A percentile compares a stretch with the other conserved stretches of the same genome.
Evolutionary conservation across 2,329 filamentous ascomycete genomes (phyloP).

Genomic region (Plenodomus lindquistii): DNA sequence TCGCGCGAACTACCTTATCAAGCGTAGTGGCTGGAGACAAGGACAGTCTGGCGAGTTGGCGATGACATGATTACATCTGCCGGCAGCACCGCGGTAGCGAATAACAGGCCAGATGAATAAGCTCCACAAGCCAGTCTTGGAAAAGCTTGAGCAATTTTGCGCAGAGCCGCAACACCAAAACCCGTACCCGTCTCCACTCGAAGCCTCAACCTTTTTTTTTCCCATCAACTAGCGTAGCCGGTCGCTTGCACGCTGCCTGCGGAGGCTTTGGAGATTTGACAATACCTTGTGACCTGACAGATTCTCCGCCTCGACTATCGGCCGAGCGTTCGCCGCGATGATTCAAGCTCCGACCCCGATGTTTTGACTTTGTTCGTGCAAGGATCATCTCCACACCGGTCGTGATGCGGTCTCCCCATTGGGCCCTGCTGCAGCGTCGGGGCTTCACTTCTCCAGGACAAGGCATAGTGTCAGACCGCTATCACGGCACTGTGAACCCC

Average conservation of each 20-base stretch:
- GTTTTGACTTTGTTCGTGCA: conserved; percentile 3
- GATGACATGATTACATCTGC: no score
- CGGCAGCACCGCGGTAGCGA: no score
- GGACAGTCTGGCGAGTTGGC: no score
- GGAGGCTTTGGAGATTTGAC: no score
- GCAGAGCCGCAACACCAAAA: conserved; percentile 4
- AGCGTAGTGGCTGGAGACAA: background rate
- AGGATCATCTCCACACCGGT: conserved; percentile 17
- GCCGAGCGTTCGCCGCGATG: background rate
- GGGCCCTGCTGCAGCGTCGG: conserved; percentile 3
- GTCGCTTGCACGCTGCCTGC: no score
- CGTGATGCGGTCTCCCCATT: conserved; percentile 5
- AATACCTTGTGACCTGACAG: background rate
- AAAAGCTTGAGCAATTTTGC: conserved; percentile 1
- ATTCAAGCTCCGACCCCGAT: background rate
- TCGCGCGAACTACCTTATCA: background rate
- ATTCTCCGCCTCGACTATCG: background rate
- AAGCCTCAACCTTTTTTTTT: background rate
- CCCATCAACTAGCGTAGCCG: background rate
- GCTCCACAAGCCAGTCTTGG: conserved; percentile 9
- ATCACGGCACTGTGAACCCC: conserved; percentile 8
- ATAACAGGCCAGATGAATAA: conserved; percentile 8
- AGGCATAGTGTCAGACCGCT: conserved; percentile 1
- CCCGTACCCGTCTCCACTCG: background rate
- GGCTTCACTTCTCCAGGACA: conserved; percentile 3